phyloP scores from a whole-genome alignment of 1,284 basidiomycete species.

The Leccinum angustisporum region DNA sequence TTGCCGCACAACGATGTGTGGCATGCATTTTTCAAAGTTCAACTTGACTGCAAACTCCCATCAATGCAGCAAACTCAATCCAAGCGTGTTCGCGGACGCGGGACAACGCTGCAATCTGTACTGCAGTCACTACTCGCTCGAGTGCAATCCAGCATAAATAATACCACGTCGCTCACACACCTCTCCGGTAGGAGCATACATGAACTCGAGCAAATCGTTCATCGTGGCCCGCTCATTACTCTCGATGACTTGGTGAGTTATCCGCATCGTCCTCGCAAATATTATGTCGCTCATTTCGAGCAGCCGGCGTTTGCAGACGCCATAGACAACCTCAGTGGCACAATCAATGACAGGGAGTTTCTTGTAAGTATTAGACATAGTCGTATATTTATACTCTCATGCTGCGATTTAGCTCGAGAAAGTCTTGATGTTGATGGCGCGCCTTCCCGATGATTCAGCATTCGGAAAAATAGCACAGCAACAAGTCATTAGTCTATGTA shows the following conservation, averaged over 20 bases:
- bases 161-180: neutral
- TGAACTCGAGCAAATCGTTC: slow-evolving; percentile 25
- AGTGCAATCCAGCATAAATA: slow-evolving; percentile 7
- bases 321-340: slow-evolving; percentile 42
- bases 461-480: slow-evolving; percentile 45
- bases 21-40: slow-evolving; percentile 2
- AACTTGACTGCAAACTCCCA: neutral
- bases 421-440: slow-evolving; percentile 53
- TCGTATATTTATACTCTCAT: slow-evolving; percentile 4
- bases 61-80: slow-evolving; percentile 9
- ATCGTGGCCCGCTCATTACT: slow-evolving; percentile 23
- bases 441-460: slow-evolving; percentile 36
- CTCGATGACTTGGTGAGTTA: slow-evolving; percentile 22
- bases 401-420: slow-evolving; percentile 50
- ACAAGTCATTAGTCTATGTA: slow-evolving; percentile 49
- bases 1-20: neutral
- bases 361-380: slow-evolving; percentile 39
- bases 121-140: slow-evolving; percentile 20
- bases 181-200: slow-evolving; percentile 7
- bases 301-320: slow-evolving; percentile 55
- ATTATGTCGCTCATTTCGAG: neutral
- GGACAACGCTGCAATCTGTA: slow-evolving; percentile 2
- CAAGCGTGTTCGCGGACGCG: neutral
- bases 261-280: neutral
- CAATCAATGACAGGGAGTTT: slow-evolving; percentile 58